Percentiles rank a stretch among this genome's conserved stretches.
phyloP scores from a whole-genome alignment of 106 monocot species.

The Dendrobium catenatum region DNA sequence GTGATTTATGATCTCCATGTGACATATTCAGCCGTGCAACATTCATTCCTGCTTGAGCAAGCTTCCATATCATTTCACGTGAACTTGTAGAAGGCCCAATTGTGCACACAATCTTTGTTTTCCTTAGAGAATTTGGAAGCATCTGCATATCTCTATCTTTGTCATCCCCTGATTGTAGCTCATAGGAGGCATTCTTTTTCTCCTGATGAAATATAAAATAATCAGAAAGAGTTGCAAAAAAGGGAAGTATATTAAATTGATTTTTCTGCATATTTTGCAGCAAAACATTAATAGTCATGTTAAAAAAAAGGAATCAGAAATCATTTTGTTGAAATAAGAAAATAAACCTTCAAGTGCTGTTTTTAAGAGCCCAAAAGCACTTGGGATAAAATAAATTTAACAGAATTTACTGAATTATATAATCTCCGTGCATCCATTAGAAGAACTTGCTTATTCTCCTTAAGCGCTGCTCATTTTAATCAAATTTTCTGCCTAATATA shows the following conservation, averaged over 20 bases:
- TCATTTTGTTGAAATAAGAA: too few species aligned
- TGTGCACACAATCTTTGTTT: constrained; percentile 69
- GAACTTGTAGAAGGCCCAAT: constrained; percentile 36
- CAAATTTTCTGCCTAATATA: background rate
- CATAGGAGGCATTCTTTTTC: background rate
- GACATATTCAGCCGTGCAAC: constrained; percentile 76
- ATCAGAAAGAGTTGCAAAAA: background rate
- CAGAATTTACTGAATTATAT: background rate
- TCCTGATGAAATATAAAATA: background rate
- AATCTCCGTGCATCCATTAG: background rate
- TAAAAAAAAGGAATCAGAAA: background rate
- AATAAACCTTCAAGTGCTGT: background rate
- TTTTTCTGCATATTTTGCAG: background rate
- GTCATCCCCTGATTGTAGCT: background rate
- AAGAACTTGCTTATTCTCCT: background rate
- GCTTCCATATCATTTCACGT: constrained; percentile 63
- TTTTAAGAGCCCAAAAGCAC: background rate
- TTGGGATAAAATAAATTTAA: background rate
- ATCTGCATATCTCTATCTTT: constrained; percentile 2
- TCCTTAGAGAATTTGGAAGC: constrained; percentile 21
- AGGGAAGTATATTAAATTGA: background rate
- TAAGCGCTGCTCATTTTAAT: background rate
- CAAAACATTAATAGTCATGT: background rate
- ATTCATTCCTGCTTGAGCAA: constrained; percentile 67
- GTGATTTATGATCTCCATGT: constrained; percentile 58